These are phyloP conservation scores for Capsicum rhomboideum DNA, from an alignment of 257 asterid species.

Conservation along the genomic window DNA sequence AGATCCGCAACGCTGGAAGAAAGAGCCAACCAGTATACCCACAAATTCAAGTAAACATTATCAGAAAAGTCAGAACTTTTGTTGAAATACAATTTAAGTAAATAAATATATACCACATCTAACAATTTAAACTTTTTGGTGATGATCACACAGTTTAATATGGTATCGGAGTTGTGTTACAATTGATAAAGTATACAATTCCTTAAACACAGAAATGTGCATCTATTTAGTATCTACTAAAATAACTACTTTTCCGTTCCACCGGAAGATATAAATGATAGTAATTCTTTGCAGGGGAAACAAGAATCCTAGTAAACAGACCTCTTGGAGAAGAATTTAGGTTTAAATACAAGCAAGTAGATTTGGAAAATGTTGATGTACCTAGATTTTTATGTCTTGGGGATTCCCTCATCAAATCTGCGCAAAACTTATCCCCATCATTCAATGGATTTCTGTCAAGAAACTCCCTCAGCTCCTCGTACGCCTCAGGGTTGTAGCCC, in stretches of 20 bases:
- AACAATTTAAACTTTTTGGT: neutral
- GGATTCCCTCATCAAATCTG: conserved; percentile 77
- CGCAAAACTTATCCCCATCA: conserved; percentile 78
- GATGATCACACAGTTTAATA: neutral
- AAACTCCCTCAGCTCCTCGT: conserved; percentile 55
- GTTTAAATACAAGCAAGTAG: neutral
- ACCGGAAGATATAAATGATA: too few species aligned
- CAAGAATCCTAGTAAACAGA: too few species aligned
- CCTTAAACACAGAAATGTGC: too few species aligned
- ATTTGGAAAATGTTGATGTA: neutral
- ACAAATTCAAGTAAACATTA: neutral
- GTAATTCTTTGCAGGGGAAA: too few species aligned
- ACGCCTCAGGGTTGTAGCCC: conserved; percentile 81
- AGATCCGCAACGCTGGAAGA: conserved; percentile 60
- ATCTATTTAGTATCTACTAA: too few species aligned
- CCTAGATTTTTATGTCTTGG: conserved; percentile 59
- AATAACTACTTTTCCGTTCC: too few species aligned
- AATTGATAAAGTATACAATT: neutral
- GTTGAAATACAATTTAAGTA: too few species aligned
- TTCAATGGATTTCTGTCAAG: conserved; percentile 45
- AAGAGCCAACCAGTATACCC: neutral
- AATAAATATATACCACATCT: neutral
- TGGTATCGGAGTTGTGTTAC: neutral
- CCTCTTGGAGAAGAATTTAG: too few species aligned
- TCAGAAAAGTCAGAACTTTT: neutral